Percentiles rank a stretch among this genome's conserved stretches.
phyloP scores from a whole-genome alignment of 2,329 filamentous ascomycete species.

The Alternaria infectoria region DNA sequence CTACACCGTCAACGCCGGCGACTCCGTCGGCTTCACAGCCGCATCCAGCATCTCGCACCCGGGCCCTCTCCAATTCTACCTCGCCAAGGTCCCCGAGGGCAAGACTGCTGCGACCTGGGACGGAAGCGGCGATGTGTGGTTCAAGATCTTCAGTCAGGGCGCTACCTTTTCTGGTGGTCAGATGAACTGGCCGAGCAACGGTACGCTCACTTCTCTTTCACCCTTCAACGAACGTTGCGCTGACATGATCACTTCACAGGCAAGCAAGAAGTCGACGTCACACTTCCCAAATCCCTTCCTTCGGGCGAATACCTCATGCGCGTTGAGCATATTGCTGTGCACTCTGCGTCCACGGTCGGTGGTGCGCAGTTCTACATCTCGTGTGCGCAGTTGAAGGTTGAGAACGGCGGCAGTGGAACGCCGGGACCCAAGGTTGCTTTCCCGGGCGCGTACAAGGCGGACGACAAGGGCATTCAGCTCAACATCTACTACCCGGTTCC shows the following conservation, averaged over 20 bases:
- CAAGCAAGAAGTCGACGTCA: slow-evolving; percentile 36
- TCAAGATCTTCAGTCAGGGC: slow-evolving; percentile 43
- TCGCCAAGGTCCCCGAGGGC: slow-evolving; percentile 45
- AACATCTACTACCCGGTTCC: slow-evolving; percentile 38
- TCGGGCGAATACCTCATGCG: slow-evolving; percentile 55
- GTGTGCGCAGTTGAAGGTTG: slow-evolving; percentile 55
- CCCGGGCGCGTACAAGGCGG: slow-evolving; percentile 45
- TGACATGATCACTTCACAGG: background rate
- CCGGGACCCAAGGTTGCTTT: slow-evolving; percentile 48
- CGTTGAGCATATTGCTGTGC: slow-evolving; percentile 56
- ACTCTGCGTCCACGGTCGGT: slow-evolving; percentile 41
- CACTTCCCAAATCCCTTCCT: slow-evolving; percentile 50
- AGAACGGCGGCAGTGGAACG: slow-evolving; percentile 43
- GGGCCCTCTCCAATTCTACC: slow-evolving; percentile 47
- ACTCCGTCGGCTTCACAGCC: slow-evolving; percentile 41
- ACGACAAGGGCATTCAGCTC: slow-evolving; percentile 32
- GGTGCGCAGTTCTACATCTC: slow-evolving; percentile 54
- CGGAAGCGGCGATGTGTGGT: slow-evolving; percentile 45
- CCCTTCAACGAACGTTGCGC: background rate
- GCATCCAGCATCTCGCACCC: slow-evolving; percentile 42
- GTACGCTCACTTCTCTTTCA: slow-evolving; percentile 6
- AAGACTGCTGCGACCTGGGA: slow-evolving; percentile 38
- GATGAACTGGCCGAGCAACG: slow-evolving; percentile 34
- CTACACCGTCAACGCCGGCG: slow-evolving; percentile 37
- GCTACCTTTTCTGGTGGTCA: slow-evolving; percentile 24